Percentiles rank a stretch among this genome's conserved stretches.
Conservation (phyloP, 805 yeast genomes). For the Zygosaccharomyces kombuchaensis region DNA sequence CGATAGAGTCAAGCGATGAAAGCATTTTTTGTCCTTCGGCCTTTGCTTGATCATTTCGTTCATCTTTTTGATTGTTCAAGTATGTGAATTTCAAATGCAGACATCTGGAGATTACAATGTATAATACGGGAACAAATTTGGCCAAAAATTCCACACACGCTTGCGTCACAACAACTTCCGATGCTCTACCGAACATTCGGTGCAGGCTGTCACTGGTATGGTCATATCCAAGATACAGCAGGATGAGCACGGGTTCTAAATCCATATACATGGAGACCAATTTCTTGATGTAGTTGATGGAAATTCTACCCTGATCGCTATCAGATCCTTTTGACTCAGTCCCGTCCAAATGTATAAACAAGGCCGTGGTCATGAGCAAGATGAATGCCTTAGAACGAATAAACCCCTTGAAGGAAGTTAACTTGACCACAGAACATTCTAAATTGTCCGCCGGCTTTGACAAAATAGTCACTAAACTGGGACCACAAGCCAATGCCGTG, state of each 20-base stretch:
- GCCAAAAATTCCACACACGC: slow-evolving; percentile 17
- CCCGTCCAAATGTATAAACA: slow-evolving; percentile 3
- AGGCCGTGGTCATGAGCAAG: slow-evolving; percentile 23
- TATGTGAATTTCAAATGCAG: slow-evolving; percentile 28
- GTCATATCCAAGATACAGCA: slow-evolving; percentile 10
- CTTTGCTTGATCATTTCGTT: neutral
- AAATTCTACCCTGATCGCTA: slow-evolving; percentile 21
- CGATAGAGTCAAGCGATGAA: slow-evolving; percentile 13
- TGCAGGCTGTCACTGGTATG: slow-evolving; percentile 8
- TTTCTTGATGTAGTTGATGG: slow-evolving; percentile 25
- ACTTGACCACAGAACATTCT: slow-evolving; percentile 21
- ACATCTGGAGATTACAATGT: slow-evolving; percentile 30
- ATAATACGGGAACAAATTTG: slow-evolving; percentile 14
- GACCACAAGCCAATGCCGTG: slow-evolving; percentile 34
- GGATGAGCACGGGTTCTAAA: slow-evolving; percentile 16
- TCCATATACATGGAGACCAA: slow-evolving; percentile 17
- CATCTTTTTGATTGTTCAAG: slow-evolving; percentile 2
- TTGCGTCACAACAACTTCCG: slow-evolving; percentile 16
- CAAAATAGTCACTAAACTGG: slow-evolving; percentile 27
- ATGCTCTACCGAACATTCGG: slow-evolving; percentile 15
- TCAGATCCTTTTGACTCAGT: slow-evolving; percentile 11
- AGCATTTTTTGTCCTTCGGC: neutral
- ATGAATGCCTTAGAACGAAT: slow-evolving; percentile 27
- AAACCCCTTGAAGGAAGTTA: slow-evolving; percentile 28
- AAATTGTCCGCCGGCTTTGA: slow-evolving; percentile 19